These are phyloP conservation scores for Fusarium siculi DNA, from an alignment of 2,329 filamentous ascomycete species.

Conservation along the genomic window DNA sequence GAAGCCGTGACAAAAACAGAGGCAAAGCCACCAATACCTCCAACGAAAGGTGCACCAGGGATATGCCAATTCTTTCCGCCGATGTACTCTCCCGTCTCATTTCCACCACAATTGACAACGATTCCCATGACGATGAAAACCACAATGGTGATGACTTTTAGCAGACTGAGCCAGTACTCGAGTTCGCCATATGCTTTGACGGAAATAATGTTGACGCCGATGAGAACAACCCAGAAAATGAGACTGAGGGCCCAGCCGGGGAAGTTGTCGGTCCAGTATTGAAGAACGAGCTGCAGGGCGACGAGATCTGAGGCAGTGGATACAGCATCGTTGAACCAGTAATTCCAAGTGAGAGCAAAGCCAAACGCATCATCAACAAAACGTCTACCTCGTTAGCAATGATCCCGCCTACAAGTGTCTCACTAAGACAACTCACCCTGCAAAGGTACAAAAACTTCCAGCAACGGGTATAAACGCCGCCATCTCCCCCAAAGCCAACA, in stretches of 20 bases:
- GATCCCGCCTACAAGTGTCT: not conserved
- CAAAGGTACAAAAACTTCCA: conserved; percentile 65
- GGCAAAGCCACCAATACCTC: conserved; percentile 72
- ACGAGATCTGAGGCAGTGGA: conserved; percentile 68
- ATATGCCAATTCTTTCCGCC: conserved; percentile 68
- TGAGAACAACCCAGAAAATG: conserved; percentile 68
- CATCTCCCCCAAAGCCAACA: conserved; percentile 70
- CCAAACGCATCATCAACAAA: conserved; percentile 65
- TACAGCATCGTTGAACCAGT: conserved; percentile 73
- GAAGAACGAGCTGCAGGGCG: conserved; percentile 60
- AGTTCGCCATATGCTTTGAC: conserved; percentile 54
- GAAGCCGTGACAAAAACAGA: conserved; percentile 64
- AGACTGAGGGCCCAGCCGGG: conserved; percentile 72
- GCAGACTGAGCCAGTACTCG: conserved; percentile 66
- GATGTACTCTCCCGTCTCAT: conserved; percentile 63
- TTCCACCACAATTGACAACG: conserved; percentile 63
- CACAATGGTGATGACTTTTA: conserved; percentile 65
- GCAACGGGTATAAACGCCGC: conserved; percentile 63
- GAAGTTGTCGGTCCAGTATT: conserved; percentile 71
- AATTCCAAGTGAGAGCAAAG: conserved; percentile 67
- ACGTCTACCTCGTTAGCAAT: conserved; percentile 43
- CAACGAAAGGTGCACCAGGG: conserved; percentile 71
- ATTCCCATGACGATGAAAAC: conserved; percentile 73
- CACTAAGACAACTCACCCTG: conserved; percentile 44
- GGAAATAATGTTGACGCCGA: conserved; percentile 53